Evolutionary conservation across 768 basidiomycete species (phyloP).

Genomic region (Phlegmacium glaucopus): DNA sequence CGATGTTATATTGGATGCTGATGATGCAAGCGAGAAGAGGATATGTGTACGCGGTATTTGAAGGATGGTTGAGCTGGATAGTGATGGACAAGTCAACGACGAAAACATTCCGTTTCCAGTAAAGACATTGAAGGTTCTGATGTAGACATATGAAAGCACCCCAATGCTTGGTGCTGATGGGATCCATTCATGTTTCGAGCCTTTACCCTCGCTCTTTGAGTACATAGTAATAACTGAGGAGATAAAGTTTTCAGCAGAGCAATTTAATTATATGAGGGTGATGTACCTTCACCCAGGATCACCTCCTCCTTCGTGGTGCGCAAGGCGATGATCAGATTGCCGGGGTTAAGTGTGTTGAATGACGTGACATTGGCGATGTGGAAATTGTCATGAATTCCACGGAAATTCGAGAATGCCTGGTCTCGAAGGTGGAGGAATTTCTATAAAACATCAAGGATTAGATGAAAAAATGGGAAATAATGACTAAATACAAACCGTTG

Average conservation of each 20-base stretch:
- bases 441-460: neutral
- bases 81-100: conserved; percentile 7
- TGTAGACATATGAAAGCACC: neutral
- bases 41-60: conserved; percentile 15
- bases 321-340: neutral
- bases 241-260: neutral
- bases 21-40: conserved; percentile 12
- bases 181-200: conserved; percentile 14
- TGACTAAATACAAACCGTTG: neutral
- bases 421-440: neutral
- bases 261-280: neutral
- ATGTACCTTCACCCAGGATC: neutral
- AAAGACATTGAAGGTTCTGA: conserved; percentile 2
- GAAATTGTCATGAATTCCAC: neutral
- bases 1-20: too few species aligned
- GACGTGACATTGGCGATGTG: neutral
- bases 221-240: conserved; percentile 14
- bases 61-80: conserved; percentile 10
- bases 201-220: conserved; percentile 6
- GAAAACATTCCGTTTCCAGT: conserved; percentile 4
- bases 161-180: conserved; percentile 7
- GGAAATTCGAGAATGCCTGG: neutral
- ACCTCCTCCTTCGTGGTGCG: neutral
- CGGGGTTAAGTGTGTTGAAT: neutral
- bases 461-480: neutral